Base-by-base conservation (phyloP, 2,329 filamentous ascomycete species). In the Zopfia rhizophila region DNA sequence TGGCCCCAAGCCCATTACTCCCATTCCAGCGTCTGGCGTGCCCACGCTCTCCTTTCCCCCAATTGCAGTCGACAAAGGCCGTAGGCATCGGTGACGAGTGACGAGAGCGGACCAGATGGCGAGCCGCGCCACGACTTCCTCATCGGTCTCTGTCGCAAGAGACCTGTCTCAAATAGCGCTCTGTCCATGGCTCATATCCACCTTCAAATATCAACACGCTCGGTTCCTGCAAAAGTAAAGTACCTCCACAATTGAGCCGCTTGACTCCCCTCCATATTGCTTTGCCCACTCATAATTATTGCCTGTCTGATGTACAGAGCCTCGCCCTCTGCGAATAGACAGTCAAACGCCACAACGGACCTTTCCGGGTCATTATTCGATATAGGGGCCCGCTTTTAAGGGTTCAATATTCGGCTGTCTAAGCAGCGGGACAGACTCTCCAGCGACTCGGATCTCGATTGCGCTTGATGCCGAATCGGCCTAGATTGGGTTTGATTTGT, bases 111-210 rank as follows among this genome's bases (percentile, higher is more conserved):
- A 13, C 18, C 18, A 44, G 42, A 50, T 47, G 50, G 46, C 30
- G 38, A 47, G 30, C 12, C 24, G 43, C 43, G 41, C 40, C 40
- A 47, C 44, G 33, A 38, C 45, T 48, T 40, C 47, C 44, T 23
- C 7, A 39, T 53, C 36, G 41, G 49, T 39, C 35, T 16, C 25
- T 11, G 39, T 44, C 23, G 33, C 40, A 45, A 46, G 23, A 35
- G 16, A 13, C n/a, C 32, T 53, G 50, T 56, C 50, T 56, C 53
- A 49, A 48, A 32, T n/a, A 10, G 16, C 47, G 45, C 45, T 43
- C 38, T 43, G 44, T 37, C 45, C 45, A 46, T 28, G 35, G 46
- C 46, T 29, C 39, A 22, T 32, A 10, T 14, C 14, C 25, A 16
- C 48, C 38, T 22, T 29, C 37, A 46, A 48, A 52, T 55, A 56